phyloP scores from a whole-genome alignment of 805 yeast genomes.

The Hanseniaspora guilliermondii region DNA sequence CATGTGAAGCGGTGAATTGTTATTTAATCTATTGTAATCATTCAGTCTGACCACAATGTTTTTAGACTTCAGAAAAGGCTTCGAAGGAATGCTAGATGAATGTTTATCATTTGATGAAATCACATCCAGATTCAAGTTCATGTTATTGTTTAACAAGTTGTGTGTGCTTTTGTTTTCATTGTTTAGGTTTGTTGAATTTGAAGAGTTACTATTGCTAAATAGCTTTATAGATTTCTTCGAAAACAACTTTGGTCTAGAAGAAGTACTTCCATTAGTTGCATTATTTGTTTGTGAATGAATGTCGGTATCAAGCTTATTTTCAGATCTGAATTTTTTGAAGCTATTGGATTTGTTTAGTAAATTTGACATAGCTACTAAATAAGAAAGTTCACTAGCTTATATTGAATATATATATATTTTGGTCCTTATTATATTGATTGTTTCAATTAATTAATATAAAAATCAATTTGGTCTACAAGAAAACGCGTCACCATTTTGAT shows the following conservation, averaged over 20 bases:
- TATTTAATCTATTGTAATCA: slow-evolving; percentile 1
- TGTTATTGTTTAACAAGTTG: not conserved
- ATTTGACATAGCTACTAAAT: not conserved
- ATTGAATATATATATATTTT: no score
- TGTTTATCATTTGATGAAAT: not conserved
- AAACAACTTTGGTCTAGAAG: slow-evolving; percentile 7
- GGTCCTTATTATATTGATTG: no score
- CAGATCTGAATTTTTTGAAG: slow-evolving; percentile 8
- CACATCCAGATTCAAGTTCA: not conserved
- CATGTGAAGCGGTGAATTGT: not conserved
- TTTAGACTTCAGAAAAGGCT: not conserved
- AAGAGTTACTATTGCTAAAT: not conserved
- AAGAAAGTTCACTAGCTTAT: no score
- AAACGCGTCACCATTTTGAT: no score
- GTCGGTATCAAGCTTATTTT: not conserved
- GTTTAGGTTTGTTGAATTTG: not conserved
- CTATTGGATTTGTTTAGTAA: slow-evolving; percentile 3
- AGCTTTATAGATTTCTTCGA: slow-evolving; percentile 7
- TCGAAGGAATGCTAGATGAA: not conserved
- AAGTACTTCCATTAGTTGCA: not conserved
- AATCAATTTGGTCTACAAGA: no score
- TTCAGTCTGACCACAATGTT: slow-evolving; percentile 10
- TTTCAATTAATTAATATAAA: no score
- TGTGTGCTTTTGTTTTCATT: not conserved
- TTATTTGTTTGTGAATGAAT: not conserved